Conservation (phyloP, 371 early-diverging fungal species). For the Apophysomyces variabilis region DNA sequence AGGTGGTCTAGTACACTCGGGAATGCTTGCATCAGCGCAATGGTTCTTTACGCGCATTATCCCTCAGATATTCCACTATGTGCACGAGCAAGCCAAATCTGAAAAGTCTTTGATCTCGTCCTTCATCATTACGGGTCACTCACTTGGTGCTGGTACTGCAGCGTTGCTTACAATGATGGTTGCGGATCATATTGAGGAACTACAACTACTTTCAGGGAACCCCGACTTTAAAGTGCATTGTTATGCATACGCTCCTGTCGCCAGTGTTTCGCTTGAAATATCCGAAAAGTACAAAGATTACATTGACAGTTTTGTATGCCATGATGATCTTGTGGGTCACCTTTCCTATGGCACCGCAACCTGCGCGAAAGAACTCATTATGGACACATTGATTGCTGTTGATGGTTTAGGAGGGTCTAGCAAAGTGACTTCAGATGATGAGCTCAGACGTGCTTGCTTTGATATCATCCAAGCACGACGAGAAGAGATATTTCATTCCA, state of each 20-base stretch:
- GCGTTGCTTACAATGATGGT: constrained; percentile 83
- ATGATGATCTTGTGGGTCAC: constrained; percentile 78
- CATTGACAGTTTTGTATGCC: constrained; percentile 78
- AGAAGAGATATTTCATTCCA: constrained; percentile 44
- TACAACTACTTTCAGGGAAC: constrained; percentile 51
- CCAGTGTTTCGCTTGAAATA: constrained; percentile 71
- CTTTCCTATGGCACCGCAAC: constrained; percentile 76
- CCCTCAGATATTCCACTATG: constrained; percentile 61
- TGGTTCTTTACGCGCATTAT: constrained; percentile 75
- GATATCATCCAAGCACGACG: constrained; percentile 47
- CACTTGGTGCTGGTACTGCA: constrained; percentile 82
- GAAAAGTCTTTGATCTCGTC: constrained; percentile 24
- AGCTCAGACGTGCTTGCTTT: constrained; percentile 43
- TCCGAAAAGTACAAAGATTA: constrained; percentile 66
- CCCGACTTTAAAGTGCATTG: constrained; percentile 51
- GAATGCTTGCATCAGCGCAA: constrained; percentile 80
- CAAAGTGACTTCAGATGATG: constrained; percentile 41
- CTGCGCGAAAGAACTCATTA: constrained; percentile 51
- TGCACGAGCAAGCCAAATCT: constrained; percentile 31
- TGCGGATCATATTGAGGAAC: constrained; percentile 63
- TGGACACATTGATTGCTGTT: constrained; percentile 49
- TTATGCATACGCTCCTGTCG: constrained; percentile 60
- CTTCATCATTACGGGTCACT: constrained; percentile 69
- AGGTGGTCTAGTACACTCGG: constrained; percentile 83
- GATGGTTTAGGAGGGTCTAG: constrained; percentile 50